Conservation (phyloP, 2,329 filamentous ascomycete species). For the Neonectria punicea region DNA sequence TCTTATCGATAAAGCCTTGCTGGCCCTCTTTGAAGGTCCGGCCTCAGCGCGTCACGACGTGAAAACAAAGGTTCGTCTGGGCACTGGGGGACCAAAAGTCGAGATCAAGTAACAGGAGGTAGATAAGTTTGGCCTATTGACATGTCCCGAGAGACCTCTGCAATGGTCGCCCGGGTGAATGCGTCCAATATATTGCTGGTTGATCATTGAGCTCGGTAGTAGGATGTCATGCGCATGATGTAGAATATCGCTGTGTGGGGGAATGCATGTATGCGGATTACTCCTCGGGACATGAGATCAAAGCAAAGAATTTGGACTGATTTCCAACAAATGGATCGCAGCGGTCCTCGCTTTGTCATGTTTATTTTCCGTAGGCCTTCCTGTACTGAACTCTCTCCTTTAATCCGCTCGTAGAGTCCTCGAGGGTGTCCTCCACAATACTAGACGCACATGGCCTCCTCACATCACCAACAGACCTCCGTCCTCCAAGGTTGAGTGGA, state of each 20-base stretch:
- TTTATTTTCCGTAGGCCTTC: background rate
- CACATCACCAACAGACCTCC: background rate
- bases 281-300: background rate
- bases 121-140: background rate
- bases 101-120: background rate
- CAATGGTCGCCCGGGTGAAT: slow-evolving; percentile 5
- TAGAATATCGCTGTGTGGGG: background rate
- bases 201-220: background rate
- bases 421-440: background rate
- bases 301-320: background rate
- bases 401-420: background rate
- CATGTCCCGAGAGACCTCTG: background rate
- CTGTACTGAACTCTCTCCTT: background rate
- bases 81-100: background rate
- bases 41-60: slow-evolving; percentile 3
- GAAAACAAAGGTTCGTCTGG: slow-evolving; percentile 3
- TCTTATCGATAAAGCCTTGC: slow-evolving; percentile 46
- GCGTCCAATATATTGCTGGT: background rate
- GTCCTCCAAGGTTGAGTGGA: background rate
- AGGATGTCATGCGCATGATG: background rate
- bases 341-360: background rate
- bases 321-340: no score
- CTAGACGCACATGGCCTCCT: background rate
- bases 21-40: slow-evolving; percentile 13
- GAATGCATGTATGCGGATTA: slow-evolving; percentile 1